Base-by-base conservation (phyloP, 108 stramenopile species). In the Skeletonema costatum region DNA sequence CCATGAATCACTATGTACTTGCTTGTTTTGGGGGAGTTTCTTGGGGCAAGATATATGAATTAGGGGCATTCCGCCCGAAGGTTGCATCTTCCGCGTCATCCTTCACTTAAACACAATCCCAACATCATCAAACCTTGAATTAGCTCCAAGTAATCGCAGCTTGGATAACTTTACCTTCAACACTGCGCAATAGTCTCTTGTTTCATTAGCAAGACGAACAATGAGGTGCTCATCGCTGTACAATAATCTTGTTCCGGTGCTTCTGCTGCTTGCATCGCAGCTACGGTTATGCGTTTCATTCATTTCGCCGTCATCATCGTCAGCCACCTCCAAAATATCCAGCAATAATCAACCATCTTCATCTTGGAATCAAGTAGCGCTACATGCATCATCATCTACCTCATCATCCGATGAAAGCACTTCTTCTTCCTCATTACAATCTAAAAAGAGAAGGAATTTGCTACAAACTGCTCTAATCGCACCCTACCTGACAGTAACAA, bases 401-500 rank as follows among this genome's bases (percentile, higher is more conserved):
- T 51, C 50, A 17, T n/a, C 62, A 4, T 3, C 14, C n/a, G 63
- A 64, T 38, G 31, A 38, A 17, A 19, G 14, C 36, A 7, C 61
- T 36, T 32, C 33, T 17, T 64, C 63, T 19, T 64, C 62, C 5
- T 5, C 11, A 17, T 39, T 64, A 9, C 32, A 35, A 3, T 64
- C 63, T 64, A 25, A 56, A 56, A 53, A 30, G 30, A 31, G 73
- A 56, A 66, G 73, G 56, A n/a, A 31, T 2, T 17, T 65, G 5
- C 53, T 74, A 2, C 63, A 65, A 65, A 51, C 73, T 5, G 64
- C 73, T 16, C 73, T 74, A 19, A n/a, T 58, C 19, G 32, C 64
- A 25, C 64, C 73, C 19, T 39, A 39, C 39, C n/a, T 61, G 21
- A 9, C 71, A 38, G 30, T 44, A 17, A 39, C 38, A n/a, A 44